Conservation (phyloP, 306 rosid genomes). For the Cicer arietinum region DNA sequence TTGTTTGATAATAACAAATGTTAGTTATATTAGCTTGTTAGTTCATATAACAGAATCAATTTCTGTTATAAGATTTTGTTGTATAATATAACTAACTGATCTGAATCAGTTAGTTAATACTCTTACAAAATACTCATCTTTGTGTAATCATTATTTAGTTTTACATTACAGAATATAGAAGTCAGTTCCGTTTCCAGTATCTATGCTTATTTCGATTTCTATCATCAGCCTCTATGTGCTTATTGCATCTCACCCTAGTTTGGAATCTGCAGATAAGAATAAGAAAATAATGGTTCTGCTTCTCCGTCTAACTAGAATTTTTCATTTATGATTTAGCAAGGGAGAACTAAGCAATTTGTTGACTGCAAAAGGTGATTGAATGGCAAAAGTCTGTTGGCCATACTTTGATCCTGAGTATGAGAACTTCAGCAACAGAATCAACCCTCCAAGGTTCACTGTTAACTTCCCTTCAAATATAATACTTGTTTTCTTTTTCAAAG, state of each 20-base stretch:
- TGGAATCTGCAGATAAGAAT: constrained; percentile 4
- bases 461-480: constrained; percentile 30
- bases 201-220: no score
- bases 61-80: no score
- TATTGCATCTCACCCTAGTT: neutral
- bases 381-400: constrained; percentile 80
- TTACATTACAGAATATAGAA: no score
- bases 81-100: no score
- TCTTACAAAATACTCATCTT: no score
- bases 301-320: constrained; percentile 13
- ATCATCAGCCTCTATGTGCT: neutral
- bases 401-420: constrained; percentile 88
- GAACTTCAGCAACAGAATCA: constrained; percentile 76
- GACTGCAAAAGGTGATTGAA: constrained; percentile 43
- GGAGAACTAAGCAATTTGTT: constrained; percentile 37
- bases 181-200: no score
- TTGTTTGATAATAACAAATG: no score
- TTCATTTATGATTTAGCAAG: constrained; percentile 21
- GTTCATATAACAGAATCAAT: no score
- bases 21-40: no score
- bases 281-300: constrained; percentile 19
- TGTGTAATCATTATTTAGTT: no score
- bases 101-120: no score
- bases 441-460: constrained; percentile 72
- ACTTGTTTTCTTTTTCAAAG: neutral